Conservation (phyloP, 352 stramenopile genomes). For the Globisporangium recalcitrans region DNA sequence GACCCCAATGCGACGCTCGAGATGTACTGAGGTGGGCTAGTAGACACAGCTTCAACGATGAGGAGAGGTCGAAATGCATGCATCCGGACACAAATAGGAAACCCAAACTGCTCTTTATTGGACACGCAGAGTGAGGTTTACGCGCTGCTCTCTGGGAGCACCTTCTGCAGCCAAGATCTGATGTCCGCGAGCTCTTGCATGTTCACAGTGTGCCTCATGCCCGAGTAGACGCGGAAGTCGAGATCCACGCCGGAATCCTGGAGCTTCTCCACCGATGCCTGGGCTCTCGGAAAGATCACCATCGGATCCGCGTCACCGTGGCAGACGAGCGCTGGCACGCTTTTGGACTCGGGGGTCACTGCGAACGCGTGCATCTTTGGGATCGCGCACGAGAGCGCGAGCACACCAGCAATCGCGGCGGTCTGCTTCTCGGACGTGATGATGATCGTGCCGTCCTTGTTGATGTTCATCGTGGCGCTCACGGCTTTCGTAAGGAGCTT, state of each 20-base stretch:
- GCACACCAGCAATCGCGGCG: constrained; percentile 58
- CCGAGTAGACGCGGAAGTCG: constrained; percentile 56
- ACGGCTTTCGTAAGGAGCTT: neutral
- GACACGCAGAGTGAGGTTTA: neutral
- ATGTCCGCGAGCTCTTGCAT: constrained; percentile 69
- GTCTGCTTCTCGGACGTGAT: constrained; percentile 24
- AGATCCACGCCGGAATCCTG: constrained; percentile 43
- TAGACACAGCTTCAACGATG: no score
- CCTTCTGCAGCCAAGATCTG: constrained; percentile 47
- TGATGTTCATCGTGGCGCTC: constrained; percentile 18
- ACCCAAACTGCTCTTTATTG: neutral
- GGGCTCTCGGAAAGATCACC: constrained; percentile 56
- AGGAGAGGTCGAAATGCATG: no score
- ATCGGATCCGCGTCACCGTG: constrained; percentile 66
- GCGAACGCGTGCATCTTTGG: constrained; percentile 58
- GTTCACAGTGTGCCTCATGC: constrained; percentile 61
- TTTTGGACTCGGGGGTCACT: constrained; percentile 37
- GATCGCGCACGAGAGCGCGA: constrained; percentile 73
- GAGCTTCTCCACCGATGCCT: constrained; percentile 57
- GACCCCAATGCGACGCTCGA: constrained; percentile 53
- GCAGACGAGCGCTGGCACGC: constrained; percentile 75
- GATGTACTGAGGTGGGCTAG: constrained; percentile 27
- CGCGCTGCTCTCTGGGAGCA: neutral
- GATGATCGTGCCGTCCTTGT: constrained; percentile 22
- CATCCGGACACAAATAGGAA: neutral